Conservation (phyloP, 1,284 basidiomycete species). For the Grifola frondosa region DNA sequence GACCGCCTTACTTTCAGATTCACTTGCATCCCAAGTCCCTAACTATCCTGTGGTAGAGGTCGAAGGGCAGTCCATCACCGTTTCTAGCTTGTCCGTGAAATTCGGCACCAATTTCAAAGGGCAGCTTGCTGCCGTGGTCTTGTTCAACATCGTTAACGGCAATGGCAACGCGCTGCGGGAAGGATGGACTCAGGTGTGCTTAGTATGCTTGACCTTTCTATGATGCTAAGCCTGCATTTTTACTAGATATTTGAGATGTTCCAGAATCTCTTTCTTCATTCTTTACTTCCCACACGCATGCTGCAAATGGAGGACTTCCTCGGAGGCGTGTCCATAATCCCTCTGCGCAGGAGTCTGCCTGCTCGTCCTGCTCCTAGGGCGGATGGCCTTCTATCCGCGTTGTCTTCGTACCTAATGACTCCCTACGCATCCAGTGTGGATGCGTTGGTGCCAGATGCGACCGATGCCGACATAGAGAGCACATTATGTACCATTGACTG, state of each 20-base stretch:
- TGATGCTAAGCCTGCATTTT: conserved; percentile 5
- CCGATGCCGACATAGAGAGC: conserved; percentile 89
- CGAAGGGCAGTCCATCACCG: conserved; percentile 87
- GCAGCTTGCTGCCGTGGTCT: conserved; percentile 93
- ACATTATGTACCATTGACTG: conserved; percentile 96
- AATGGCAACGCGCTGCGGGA: conserved; percentile 94
- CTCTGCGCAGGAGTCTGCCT: conserved; percentile 75
- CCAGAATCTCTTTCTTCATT: conserved; percentile 93
- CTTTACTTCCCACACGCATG: conserved; percentile 84
- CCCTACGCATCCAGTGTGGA: conserved; percentile 82
- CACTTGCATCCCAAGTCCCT: conserved; percentile 69
- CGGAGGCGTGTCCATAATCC: conserved; percentile 86
- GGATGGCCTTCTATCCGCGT: conserved; percentile 89
- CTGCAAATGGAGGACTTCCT: conserved; percentile 98
- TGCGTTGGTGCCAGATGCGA: conserved; percentile 75
- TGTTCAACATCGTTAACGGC: conserved; percentile 98
- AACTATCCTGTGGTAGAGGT: conserved; percentile 91
- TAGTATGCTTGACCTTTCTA: background rate
- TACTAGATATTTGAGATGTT: conserved; percentile 95
- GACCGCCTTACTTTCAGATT: conserved; percentile 79
- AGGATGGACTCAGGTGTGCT: conserved; percentile 84
- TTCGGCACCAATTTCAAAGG: conserved; percentile 97
- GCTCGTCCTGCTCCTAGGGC: conserved; percentile 64
- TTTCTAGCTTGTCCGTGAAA: conserved; percentile 89
- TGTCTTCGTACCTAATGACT: conserved; percentile 96